Base-by-base conservation (phyloP, 495 filamentous ascomycete genomes). In the Oidiodendron maius region DNA sequence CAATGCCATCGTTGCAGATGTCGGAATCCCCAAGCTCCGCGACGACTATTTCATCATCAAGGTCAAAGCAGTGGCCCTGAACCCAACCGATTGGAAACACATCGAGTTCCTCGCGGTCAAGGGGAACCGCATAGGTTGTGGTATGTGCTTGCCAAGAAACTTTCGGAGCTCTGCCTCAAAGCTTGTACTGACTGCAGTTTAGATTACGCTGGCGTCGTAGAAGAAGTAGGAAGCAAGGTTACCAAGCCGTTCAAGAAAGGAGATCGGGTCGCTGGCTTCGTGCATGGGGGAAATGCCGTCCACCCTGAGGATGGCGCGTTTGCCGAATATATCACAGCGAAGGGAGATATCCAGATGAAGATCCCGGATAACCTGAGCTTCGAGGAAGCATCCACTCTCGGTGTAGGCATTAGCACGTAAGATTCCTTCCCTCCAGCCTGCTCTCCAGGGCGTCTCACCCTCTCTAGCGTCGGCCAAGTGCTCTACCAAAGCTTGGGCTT, bases 381-480 rank as follows among this genome's bases (percentile, higher is more conserved):
- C 51, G 65, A 68, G 22, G 48, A 71, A 12, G 80, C 71, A 10
- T 51, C 63, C n/a, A 78, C 76, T n/a, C 50, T 84, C 3, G 81
- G 80, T 0, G 67, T 83, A 5, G 71, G 71, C 18, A 56, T 83
- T 13, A 68, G 72, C 2, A 83, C 81, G 41, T 50, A 35, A 26
- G 35, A 23, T 13, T 34, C 28, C 40, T 46, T 10, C 20, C 35
- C 15, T 8, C 21, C 2, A 21, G 12, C 3, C 25, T 11, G 15
- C 43, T 30, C 12, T 17, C 35, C n/a, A n/a, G n/a, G 25, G 32
- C 9, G 25, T 41, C 3, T 12, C 17, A 12, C 26, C 21, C 3
- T 36, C n/a, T 23, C 6, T 20, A 51, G 48, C 0, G 76, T 80
- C 9, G 69, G 74, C 5, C 64, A 64, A 30, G 74, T 66, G 1